These are phyloP conservation scores for Tuber borchii DNA, from an alignment of 495 filamentous ascomycete genomes.

Conservation along the genomic window DNA sequence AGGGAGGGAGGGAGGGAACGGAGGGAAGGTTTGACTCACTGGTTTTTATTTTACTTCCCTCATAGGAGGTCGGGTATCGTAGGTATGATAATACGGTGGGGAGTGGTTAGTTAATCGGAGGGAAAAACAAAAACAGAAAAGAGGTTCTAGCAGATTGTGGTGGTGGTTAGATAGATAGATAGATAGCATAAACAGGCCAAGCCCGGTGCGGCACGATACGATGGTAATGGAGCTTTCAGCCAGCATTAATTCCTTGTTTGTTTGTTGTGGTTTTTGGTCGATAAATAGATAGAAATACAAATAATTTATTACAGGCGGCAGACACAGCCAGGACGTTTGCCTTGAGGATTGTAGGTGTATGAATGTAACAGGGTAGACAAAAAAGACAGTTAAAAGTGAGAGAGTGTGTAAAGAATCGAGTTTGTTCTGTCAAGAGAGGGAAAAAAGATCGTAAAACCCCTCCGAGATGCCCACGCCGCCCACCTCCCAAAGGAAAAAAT, in stretches of 20 bases:
- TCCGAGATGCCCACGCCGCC: neutral
- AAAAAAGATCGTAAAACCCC: neutral
- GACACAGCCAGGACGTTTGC: neutral
- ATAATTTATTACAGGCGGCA: conserved; percentile 4
- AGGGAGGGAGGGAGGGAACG: too few relatives aligned
- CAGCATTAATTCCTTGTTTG: neutral
- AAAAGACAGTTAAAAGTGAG: neutral
- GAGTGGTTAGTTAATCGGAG: neutral
- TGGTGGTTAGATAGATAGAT: neutral
- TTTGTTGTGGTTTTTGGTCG: neutral
- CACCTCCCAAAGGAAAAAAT: neutral
- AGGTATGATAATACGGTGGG: neutral
- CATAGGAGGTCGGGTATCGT: neutral
- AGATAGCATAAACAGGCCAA: neutral
- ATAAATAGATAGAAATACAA: neutral
- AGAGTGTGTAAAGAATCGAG: neutral
- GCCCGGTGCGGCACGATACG: neutral
- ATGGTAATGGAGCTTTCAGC: neutral
- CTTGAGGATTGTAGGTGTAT: neutral
- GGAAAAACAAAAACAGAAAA: neutral
- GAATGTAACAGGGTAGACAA: neutral
- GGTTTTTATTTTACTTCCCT: neutral
- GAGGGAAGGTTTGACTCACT: neutral
- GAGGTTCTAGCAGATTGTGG: neutral
- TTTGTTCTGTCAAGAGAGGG: neutral